Base-by-base conservation (phyloP, 306 rosid species). In the Gastrolobium bilobum region DNA sequence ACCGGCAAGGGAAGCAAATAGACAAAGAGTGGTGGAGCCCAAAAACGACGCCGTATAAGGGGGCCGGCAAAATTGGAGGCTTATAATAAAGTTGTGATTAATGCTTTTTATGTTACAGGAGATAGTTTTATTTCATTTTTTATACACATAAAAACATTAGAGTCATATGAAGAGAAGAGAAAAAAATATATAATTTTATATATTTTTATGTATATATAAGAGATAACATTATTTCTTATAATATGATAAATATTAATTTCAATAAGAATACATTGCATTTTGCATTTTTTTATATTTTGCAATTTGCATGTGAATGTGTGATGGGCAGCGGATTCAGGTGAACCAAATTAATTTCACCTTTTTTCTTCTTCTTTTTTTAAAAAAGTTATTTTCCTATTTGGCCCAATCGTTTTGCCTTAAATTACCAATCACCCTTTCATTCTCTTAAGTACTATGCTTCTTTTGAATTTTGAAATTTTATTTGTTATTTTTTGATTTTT, bases 51-150 rank as follows among this genome's bases (percentile, higher is more conserved):
- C 37, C 86, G 86, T 71, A 43, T 54, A 10, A 13, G 39, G 58
- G 53, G 81, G 96, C 92, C 98, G 97, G 98, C 96, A 86, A 63
- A 79, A 52, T 75, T 67, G 61, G 88, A 54, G 73, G 78, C 57
- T 4, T 29, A 76, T 68, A 75, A 67, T 57, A 58, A 81, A 38
- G 26, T 0, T 20, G 26, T 20, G 26, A 20, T 20, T 20, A 20
- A 20, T 20, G 26, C 1, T 20, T 20, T 20, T 20, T 20, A 20
- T 20, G 26, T 20, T 20, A 20, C 1, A 20, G 26, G 0, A 20
- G 26, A 20, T 20, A 20, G 1, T 20, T 20, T 20, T 20, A 20
- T 20, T 20, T 20, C 26, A 20, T 20, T 20, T 20, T 1, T 20
- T 20, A 20, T 20, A 20, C 26, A 20, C 26, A 29, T 26, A 57